Conservation (phyloP, 257 asterid genomes). For the Solanum dulcamara region DNA sequence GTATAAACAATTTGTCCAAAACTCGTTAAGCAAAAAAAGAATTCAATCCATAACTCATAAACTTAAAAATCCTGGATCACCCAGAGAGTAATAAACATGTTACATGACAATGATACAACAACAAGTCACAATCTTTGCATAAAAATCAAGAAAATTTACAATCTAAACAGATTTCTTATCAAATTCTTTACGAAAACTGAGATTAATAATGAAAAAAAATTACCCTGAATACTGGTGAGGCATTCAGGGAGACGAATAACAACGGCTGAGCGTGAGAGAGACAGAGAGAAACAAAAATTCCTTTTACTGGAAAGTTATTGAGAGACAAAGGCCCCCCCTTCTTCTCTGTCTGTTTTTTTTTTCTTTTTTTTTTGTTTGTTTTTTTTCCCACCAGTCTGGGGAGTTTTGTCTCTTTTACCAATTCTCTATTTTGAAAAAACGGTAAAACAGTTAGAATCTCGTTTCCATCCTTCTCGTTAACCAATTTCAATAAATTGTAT, state of each 20-base stretch:
- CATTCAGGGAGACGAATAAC: slow-evolving; percentile 87
- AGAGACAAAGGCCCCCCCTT: slow-evolving; percentile 29
- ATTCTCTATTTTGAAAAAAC: neutral
- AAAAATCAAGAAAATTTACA: neutral
- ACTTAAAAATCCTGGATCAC: neutral
- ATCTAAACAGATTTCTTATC: neutral
- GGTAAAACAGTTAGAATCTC: neutral
- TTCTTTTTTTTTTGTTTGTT: neutral
- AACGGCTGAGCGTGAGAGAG: slow-evolving; percentile 90
- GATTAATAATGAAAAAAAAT: neutral
- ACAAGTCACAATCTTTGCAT: neutral
- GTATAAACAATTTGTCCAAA: neutral
- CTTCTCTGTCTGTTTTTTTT: slow-evolving; percentile 5
- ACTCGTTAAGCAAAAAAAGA: neutral
- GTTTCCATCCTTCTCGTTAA: neutral
- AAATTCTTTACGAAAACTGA: neutral
- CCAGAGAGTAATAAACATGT: neutral
- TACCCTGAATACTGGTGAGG: slow-evolving; percentile 99
- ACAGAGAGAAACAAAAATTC: slow-evolving; percentile 23
- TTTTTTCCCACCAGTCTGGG: neutral
- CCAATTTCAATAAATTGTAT: neutral
- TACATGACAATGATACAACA: neutral
- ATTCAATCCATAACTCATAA: neutral
- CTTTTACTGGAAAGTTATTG: slow-evolving; percentile 66
- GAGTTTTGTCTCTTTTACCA: neutral